These are phyloP conservation scores for Verticillium alfalfae DNA, from an alignment of 2,329 filamentous ascomycete genomes.

Conservation along the genomic window DNA sequence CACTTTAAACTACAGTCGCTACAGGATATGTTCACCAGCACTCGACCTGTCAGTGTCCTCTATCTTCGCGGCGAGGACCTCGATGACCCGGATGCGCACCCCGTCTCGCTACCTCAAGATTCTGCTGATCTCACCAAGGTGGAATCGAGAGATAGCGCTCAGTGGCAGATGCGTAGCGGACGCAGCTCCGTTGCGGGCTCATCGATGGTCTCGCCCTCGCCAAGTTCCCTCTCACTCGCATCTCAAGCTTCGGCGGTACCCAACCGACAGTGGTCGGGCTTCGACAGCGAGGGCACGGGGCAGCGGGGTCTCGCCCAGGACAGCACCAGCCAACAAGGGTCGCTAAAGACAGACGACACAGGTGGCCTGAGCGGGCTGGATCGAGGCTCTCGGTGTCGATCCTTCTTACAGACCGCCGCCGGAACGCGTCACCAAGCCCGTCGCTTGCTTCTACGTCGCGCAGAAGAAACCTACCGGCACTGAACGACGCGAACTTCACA, in stretches of 20 bases:
- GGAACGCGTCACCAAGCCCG: slow-evolving; percentile 63
- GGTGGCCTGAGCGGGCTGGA: slow-evolving; percentile 74
- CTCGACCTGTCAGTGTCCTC: slow-evolving; percentile 69
- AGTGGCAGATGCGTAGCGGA: slow-evolving; percentile 48
- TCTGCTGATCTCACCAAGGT: slow-evolving; percentile 52
- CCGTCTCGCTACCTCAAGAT: slow-evolving; percentile 68
- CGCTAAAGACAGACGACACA: slow-evolving; percentile 50
- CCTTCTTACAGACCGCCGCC: slow-evolving; percentile 72
- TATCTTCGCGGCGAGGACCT: slow-evolving; percentile 71
- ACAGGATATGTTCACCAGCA: slow-evolving; percentile 87
- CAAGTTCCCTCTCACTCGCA: slow-evolving; percentile 58
- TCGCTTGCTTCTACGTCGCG: slow-evolving; percentile 84
- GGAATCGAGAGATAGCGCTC: slow-evolving; percentile 40
- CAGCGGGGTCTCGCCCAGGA: slow-evolving; percentile 37
- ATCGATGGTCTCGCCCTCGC: slow-evolving; percentile 59
- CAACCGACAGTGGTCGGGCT: slow-evolving; percentile 48
- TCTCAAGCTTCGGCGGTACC: slow-evolving; percentile 43
- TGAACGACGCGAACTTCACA: slow-evolving; percentile 61
- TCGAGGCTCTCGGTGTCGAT: slow-evolving; percentile 90
- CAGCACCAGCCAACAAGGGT: slow-evolving; percentile 50
- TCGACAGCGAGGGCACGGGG: slow-evolving; percentile 45
- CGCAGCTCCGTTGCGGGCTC: slow-evolving; percentile 55
- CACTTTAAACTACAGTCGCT: slow-evolving; percentile 72
- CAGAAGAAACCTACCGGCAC: slow-evolving; percentile 44
- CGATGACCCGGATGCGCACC: slow-evolving; percentile 75